A percentile compares a stretch with the other conserved stretches of the same genome.
Evolutionary conservation across 1,284 basidiomycete genomes (phyloP).

Genomic region (Leccinum pachyderme): DNA sequence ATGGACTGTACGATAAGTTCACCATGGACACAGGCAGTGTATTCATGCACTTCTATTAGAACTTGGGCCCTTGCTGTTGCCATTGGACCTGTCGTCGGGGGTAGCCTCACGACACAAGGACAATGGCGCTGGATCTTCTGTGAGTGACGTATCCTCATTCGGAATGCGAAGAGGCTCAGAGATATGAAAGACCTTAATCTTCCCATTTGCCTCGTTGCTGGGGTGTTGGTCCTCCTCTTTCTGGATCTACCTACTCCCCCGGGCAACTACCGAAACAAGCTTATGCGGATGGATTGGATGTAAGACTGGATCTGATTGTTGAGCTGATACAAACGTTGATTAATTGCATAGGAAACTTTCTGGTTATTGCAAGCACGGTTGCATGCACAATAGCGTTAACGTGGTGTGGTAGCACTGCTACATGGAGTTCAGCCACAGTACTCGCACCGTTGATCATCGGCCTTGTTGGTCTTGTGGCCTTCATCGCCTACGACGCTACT

Average conservation of each 20-base stretch:
- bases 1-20: neutral
- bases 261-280: constrained; percentile 10
- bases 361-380: constrained; percentile 12
- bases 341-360: constrained; percentile 9
- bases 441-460: constrained; percentile 44
- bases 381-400: constrained; percentile 13
- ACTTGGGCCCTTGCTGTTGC: constrained; percentile 12
- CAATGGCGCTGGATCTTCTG: constrained; percentile 21
- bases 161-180: neutral
- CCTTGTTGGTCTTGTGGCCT: constrained; percentile 27
- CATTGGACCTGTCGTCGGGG: constrained; percentile 16
- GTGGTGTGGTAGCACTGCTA: constrained; percentile 20
- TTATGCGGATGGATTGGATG: constrained; percentile 10
- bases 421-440: constrained; percentile 41
- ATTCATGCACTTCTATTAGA: neutral
- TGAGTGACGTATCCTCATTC: neutral
- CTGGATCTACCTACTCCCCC: constrained; percentile 12
- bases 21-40: neutral
- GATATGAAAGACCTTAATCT: constrained; percentile 12
- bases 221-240: constrained; percentile 2
- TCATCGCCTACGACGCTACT: constrained; percentile 12
- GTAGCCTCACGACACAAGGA: constrained; percentile 8
- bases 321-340: neutral
- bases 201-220: constrained; percentile 6
- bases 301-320: neutral